Conservation (phyloP, 371 early-diverging fungal species). For the Sporodiniella umbellata region DNA sequence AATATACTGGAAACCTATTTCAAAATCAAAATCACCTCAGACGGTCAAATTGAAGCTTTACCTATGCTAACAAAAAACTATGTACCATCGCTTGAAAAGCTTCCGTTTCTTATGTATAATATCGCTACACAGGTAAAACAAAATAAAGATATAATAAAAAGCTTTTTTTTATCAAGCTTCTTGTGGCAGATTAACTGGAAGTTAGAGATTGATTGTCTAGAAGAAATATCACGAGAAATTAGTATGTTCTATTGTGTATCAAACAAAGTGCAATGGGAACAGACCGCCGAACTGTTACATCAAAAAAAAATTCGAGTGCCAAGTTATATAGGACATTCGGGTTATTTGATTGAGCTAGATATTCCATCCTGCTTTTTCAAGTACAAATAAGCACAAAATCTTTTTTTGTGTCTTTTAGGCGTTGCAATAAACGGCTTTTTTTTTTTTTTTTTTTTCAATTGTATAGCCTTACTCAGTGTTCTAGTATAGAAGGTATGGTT, state of each 20-base stretch:
- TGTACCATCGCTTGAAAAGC: conserved; percentile 66
- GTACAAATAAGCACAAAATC: no score
- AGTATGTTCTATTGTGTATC: conserved; percentile 61
- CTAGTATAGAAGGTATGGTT: no score
- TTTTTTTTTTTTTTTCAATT: no score
- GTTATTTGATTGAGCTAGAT: not conserved
- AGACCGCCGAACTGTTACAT: not conserved
- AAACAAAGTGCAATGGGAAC: not conserved
- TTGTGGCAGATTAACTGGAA: conserved; percentile 79
- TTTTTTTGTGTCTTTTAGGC: no score
- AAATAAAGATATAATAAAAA: not conserved
- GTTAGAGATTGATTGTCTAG: conserved; percentile 70
- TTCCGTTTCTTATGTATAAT: conserved; percentile 73
- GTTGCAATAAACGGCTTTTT: no score
- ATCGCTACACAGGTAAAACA: conserved; percentile 59
- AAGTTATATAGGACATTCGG: not conserved
- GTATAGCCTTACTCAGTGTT: no score
- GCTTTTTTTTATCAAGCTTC: no score
- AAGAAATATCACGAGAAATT: conserved; percentile 55
- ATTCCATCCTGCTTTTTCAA: not conserved
- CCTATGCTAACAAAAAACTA: conserved; percentile 72
- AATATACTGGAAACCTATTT: not conserved
- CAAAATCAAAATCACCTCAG: not conserved
- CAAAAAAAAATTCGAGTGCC: not conserved
- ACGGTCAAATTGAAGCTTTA: conserved; percentile 52